These are phyloP conservation scores for Phaeophleospora eucalypticola DNA, from an alignment of 2,329 filamentous ascomycete genomes.

Conservation along the genomic window DNA sequence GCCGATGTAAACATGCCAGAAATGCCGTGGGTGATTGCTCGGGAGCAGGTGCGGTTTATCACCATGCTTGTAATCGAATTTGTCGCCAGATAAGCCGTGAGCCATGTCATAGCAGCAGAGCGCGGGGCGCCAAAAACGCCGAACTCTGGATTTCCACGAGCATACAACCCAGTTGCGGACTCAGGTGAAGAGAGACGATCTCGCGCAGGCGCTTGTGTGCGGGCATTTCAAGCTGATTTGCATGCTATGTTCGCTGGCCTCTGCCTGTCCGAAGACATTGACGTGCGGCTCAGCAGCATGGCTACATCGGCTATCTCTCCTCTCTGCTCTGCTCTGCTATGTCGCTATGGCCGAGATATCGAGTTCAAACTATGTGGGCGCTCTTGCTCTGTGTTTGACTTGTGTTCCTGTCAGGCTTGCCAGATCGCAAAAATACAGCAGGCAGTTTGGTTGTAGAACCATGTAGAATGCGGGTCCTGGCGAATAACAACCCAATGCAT, in stretches of 20 bases:
- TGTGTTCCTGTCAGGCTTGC: constrained; percentile 18
- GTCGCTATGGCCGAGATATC: constrained; percentile 24
- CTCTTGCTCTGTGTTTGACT: constrained; percentile 18
- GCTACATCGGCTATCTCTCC: constrained; percentile 27
- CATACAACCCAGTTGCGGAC: not conserved
- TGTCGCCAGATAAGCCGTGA: not conserved
- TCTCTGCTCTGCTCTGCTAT: constrained; percentile 19
- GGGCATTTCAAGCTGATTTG: constrained; percentile 25
- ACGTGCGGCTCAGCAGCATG: constrained; percentile 20
- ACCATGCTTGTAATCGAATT: not conserved
- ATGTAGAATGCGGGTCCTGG: constrained; percentile 2
- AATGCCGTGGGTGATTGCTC: not conserved
- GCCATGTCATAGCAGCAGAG: not conserved
- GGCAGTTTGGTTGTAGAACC: constrained; percentile 11
- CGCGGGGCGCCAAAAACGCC: not conserved
- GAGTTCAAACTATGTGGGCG: constrained; percentile 24
- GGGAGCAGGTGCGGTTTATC: too few relatives aligned
- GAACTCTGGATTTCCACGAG: not conserved
- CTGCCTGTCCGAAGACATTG: constrained; percentile 11
- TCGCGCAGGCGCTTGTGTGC: constrained; percentile 3
- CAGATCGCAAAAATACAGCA: constrained; percentile 15
- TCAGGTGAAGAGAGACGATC: not conserved
- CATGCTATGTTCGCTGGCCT: constrained; percentile 20
- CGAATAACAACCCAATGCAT: not conserved
- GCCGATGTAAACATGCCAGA: not conserved